Evolutionary conservation across 2,329 filamentous ascomycete species (phyloP), one percentile per base, ranked within the genome.

Genomic region (Dothideomycetes sp.): DNA sequence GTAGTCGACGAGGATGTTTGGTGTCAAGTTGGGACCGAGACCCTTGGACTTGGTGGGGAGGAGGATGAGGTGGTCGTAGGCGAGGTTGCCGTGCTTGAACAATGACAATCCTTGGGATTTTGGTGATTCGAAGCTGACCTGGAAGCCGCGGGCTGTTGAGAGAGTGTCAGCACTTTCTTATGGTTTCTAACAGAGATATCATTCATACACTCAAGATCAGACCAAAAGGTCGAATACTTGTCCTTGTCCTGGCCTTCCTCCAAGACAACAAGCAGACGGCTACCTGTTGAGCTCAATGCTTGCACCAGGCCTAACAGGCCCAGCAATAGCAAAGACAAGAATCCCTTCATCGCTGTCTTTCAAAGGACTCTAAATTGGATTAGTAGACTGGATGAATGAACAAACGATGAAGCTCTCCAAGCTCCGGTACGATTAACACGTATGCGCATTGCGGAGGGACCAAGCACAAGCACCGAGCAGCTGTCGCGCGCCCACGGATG

Each of bases 11-110:
- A 98, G 76, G 49, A 81, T 68, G 59, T 86, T 85, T 38, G 91
- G 86, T 3, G 85, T 89, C 59, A 98, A 68, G 52, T 83, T 80
- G 49, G 89, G 87, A 43, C 91, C 91, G 46, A 95, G 83, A 47
- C 85, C 88, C 75, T 98, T 98, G 22, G 84, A 78, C 64, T 89
- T 94, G 45, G 81, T 78, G 38, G 91, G 91, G 49, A 96, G 77
- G 52, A 98, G 73, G 49, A 96, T 64, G 49, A 96, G 68, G 64
- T 98, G 89, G 65, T 96, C 89, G 64, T 88, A 96, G 48, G 76
- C 78, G 61, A 83, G 79, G 67, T 91, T 85, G 58, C 89, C 91
- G 49, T 91, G 78, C 58, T 78, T 72, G 69, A 95, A 94, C 50
- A 98, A 72, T 37, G 76, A 73, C 53, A 96, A 67, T 36, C 72